Base-by-base conservation (phyloP, 140 eudicot species). In the Erigeron philadelphicus region DNA sequence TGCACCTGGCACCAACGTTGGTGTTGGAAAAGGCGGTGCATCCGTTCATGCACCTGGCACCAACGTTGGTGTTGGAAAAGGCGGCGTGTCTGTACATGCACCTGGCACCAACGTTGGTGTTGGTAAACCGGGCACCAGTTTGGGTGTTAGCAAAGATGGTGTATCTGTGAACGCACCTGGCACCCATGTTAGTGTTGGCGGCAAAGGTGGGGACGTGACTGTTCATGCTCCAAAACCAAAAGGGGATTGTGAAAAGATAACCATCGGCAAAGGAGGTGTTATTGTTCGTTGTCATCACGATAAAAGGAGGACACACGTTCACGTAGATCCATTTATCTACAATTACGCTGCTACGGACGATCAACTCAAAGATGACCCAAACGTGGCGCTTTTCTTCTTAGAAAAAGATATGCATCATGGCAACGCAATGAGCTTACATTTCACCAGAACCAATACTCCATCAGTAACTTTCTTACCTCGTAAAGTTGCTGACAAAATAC, bases 231-330 rank as follows among this genome's bases (percentile, higher is more conserved):
- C 71, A 59, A 25, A 25, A 59, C 64, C 45, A 59, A 59, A 59
- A 59, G 64, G 64, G 43, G 11, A 38, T 15, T 61, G 66, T 61
- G 13, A 17, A 3, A 64, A 77, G 21, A 79, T 85, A n/a, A 68
- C 47, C 40, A 81, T 84, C 38, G 84, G 92, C 61, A 53, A 77
- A 67, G 90, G 89, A 64, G 87, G 88, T 10, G 79, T 87, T 1
- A 25, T 55, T 5, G 86, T 86, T 19, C 64, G 68, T 13, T 69
- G 89, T 11, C 79, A 78, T 64, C 58, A 75, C 44, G 76, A 76
- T 47, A 76, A 85, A 25, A 69, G 83, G 16, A 83, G 81, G 0
- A 79, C 78, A 16, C 50, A 74, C n/a, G 87, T 86, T 7, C 60
- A 83, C 9, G 89, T 89, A 45, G 35, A 58, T 0, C 85, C 87